phyloP scores from a whole-genome alignment of 192 early-diverging fungal genomes.

The Spinellus fusiger region DNA sequence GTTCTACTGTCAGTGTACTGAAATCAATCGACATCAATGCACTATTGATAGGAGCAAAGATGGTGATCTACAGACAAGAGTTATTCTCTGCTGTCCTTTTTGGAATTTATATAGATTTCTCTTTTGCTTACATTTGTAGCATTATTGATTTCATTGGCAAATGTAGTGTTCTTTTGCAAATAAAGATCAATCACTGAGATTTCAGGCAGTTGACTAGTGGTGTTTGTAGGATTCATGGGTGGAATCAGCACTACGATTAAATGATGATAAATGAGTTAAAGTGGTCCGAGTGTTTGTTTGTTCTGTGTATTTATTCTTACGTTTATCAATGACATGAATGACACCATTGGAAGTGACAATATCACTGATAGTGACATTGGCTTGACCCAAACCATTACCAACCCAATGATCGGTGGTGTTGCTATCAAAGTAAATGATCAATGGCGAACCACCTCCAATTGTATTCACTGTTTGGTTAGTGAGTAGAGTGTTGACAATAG shows the following conservation, averaged over 20 bases:
- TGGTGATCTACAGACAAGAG: neutral
- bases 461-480: neutral
- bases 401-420: neutral
- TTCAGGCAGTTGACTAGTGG: neutral
- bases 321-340: neutral
- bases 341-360: neutral
- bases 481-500: neutral
- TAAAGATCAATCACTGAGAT: neutral
- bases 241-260: neutral
- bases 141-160: neutral
- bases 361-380: neutral
- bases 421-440: neutral
- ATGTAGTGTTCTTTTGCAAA: neutral
- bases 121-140: slow-evolving; percentile 1
- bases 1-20: neutral
- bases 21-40: neutral
- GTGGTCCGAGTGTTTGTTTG: neutral
- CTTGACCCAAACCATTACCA: slow-evolving; percentile 1
- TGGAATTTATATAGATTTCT: neutral
- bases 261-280: neutral
- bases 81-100: neutral
- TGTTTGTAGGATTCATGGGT: neutral
- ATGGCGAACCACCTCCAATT: neutral
- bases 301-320: slow-evolving; percentile 1
- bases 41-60: slow-evolving; percentile 1